phyloP scores from a whole-genome alignment of 139 green algal species.

The Pedinophyceae sp. region DNA sequence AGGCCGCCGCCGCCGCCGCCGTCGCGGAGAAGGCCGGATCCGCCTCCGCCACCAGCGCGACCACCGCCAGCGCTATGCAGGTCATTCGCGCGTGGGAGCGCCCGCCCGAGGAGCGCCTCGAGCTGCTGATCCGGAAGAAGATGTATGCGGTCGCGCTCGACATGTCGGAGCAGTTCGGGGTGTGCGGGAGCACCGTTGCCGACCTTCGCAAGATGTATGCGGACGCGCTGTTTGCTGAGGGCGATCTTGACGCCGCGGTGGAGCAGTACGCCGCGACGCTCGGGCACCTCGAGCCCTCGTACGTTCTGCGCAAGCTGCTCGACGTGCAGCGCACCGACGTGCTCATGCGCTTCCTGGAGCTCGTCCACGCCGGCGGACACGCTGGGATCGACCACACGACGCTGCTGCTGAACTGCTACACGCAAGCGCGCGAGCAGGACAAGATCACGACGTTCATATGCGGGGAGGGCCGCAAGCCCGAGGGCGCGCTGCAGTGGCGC shows the following conservation, averaged over 20 bases:
- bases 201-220: slow-evolving; percentile 20
- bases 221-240: slow-evolving; percentile 69
- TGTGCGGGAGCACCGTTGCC: slow-evolving; percentile 5
- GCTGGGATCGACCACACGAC: slow-evolving; percentile 75
- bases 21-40: too few relatives aligned
- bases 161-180: too few relatives aligned
- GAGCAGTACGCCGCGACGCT: slow-evolving; percentile 61
- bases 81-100: not conserved
- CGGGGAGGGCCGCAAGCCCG: not conserved
- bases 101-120: not conserved
- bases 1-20: too few relatives aligned
- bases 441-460: slow-evolving; percentile 69
- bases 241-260: slow-evolving; percentile 85
- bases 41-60: not conserved
- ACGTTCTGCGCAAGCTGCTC: slow-evolving; percentile 79
- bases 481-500: not conserved
- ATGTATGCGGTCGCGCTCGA: too few relatives aligned
- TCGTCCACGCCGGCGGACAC: slow-evolving; percentile 50
- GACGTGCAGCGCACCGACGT: slow-evolving; percentile 76
- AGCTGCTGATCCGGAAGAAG: not conserved
- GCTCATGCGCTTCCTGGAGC: slow-evolving; percentile 78
- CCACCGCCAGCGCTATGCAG: not conserved
- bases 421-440: slow-evolving; percentile 57
- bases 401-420: slow-evolving; percentile 91
- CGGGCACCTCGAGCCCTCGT: slow-evolving; percentile 72